Evolutionary conservation across 768 basidiomycete species (phyloP), one percentile per base, ranked within the genome.

Genomic region (Rhizopogon vulgaris): DNA sequence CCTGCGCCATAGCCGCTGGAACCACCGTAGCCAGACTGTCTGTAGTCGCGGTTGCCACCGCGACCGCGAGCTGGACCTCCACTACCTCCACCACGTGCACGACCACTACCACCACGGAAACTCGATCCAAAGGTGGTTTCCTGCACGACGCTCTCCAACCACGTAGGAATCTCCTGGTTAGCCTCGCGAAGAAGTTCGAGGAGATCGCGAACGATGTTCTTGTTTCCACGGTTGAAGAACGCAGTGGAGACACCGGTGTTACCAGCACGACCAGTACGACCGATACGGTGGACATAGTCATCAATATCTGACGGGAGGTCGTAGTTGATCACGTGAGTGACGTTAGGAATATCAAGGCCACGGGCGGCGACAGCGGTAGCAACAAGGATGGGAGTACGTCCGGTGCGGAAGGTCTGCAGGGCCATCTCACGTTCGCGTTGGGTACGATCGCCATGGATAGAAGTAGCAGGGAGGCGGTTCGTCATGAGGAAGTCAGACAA

Each of bases 361-460:
- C 96, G 93, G 52, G 96, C 96, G 32, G 96, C 96, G 52, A 99
- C 96, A 48, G 96, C 96, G 12, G 96, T 99, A 38, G 96, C 96
- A 52, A 99, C 96, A 61, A 99, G 76, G 71, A 98, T 87, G 32
- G 96, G 96, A 0, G 96, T 96, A 52, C 90, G 86, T 24, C 94
- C 96, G 11, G 84, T 86, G 52, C 90, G 86, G 89, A 99, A 99
- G 8, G 92, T 95, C 63, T 90, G 87, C 34, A 99, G 75, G 18
- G 96, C 96, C 74, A 75, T 82, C 75, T 99, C 96, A 68, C 96
- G 93, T 71, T 99, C 96, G 58, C 95, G 86, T 69, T 99, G 96
- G 10, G 93, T 89, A 59, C 96, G 87, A 67, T 99, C 96, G 43
- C 96, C 96, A 67, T 99, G 96, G 56, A 98, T 99, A 39, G 94